Base-by-base conservation (phyloP, 345 rosid genomes). In the Orychophragmus violaceus region DNA sequence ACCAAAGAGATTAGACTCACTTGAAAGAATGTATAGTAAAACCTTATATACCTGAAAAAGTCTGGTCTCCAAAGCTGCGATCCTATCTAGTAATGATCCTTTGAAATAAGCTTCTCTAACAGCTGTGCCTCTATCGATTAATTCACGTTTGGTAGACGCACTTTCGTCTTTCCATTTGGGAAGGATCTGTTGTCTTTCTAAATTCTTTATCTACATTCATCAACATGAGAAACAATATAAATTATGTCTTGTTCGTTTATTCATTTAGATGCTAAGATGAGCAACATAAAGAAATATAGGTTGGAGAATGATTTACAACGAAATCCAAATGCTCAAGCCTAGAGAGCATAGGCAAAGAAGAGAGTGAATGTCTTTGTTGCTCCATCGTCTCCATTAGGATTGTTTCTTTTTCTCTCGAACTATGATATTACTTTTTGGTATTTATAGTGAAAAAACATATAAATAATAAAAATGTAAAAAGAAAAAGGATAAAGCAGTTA, bases 301-400 rank as follows among this genome's bases (percentile, higher is more conserved):
- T n/a, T n/a, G n/a, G n/a, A n/a, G 54, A 49, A 30, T 0, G 30
- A 30, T 64, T 28, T 66, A 86, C 95, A 33, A 84, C 77, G 76
- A 83, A 76, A 78, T 89, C 95, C 72, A 87, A 58, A 69, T 82
- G 89, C 53, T 92, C 97, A 79, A 92, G 68, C 77, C 96, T 80
- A 19, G 95, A 77, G 64, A 76, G 80, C 64, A 84, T 82, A 29
- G 87, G 83, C 44, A 76, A 25, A 32, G 81, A 62, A 55, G 83
- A 78, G 66, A 69, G 71, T 58, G 82, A 57, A 48, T 66, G 74
- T 57, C 65, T 80, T 35, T 54, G 78, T 59, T 67, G 74, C 57
- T 85, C 92, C 82, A 87, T 84, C 46, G 71, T 72, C 76, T 72
- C 76, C 71, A 72, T 69, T 7, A 65, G 29, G 29, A 28, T 25